A percentile compares a stretch with the other conserved stretches of the same genome.
Conservation (phyloP, 2,329 filamentous ascomycete species). For the Monosporascus sp. region DNA sequence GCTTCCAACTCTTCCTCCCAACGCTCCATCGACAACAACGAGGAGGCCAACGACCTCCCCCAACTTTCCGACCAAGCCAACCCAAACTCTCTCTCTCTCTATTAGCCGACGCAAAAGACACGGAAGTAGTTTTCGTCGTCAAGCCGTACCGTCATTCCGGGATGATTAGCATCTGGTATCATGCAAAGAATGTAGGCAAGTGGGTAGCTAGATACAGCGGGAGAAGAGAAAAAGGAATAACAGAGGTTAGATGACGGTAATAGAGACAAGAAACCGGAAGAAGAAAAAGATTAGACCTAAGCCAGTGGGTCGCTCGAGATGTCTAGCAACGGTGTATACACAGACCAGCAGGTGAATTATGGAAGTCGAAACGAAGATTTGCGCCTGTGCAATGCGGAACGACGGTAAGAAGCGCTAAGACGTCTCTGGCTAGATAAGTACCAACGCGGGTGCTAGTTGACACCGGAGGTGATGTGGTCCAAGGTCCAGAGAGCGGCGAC, state of each 20-base stretch:
- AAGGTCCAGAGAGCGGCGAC: not conserved
- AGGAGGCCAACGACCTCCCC: no score
- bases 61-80: no score
- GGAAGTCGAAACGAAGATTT: not conserved
- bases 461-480: not conserved
- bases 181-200: constrained; percentile 13
- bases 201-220: constrained; percentile 3
- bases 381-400: constrained; percentile 1
- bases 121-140: not conserved
- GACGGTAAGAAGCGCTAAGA: not conserved
- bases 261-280: not conserved
- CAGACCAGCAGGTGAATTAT: not conserved
- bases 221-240: constrained; percentile 1
- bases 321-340: not conserved
- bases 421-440: not conserved
- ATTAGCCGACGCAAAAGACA: not conserved
- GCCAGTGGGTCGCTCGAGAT: not conserved
- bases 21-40: not conserved
- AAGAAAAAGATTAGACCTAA: not conserved
- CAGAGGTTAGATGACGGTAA: not conserved
- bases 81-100: not conserved
- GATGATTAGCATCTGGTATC: constrained; percentile 13
- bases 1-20: not conserved
- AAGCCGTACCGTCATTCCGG: constrained; percentile 2
- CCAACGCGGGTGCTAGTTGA: not conserved